Conservation (phyloP, 2,329 filamentous ascomycete genomes). For the Aspergillus bombycis region DNA sequence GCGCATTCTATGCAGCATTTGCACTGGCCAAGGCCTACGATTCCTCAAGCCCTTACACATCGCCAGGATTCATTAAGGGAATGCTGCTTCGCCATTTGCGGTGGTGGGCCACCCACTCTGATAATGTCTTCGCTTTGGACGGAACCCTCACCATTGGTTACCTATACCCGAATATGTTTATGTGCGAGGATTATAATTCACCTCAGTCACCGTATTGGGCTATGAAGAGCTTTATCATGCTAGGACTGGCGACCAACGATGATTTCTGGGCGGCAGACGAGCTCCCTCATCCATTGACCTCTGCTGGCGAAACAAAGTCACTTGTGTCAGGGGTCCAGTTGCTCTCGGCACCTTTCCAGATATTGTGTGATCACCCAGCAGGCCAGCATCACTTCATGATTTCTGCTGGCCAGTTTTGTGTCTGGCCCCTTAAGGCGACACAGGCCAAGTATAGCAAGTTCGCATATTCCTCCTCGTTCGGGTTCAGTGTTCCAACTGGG, state of each 20-base stretch:
- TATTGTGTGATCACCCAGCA: conserved; percentile 43
- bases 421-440: conserved; percentile 43
- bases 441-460: conserved; percentile 55
- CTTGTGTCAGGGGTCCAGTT: conserved; percentile 4
- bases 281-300: conserved; percentile 32
- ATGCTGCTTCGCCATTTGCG: conserved; percentile 54
- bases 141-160: conserved; percentile 56
- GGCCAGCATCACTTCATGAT: conserved; percentile 48
- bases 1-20: conserved; percentile 53
- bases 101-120: conserved; percentile 52
- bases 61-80: conserved; percentile 50
- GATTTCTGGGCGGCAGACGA: conserved; percentile 53
- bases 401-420: conserved; percentile 44
- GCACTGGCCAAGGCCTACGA: conserved; percentile 49
- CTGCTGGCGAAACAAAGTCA: conserved; percentile 4
- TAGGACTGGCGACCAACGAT: conserved; percentile 41
- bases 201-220: conserved; percentile 61
- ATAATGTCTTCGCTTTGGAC: conserved; percentile 52
- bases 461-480: conserved; percentile 54
- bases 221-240: conserved; percentile 53
- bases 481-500: conserved; percentile 48
- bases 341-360: conserved; percentile 44
- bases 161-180: conserved; percentile 55
- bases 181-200: conserved; percentile 61
- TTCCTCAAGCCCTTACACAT: conserved; percentile 38